These are phyloP conservation scores for Pichia sp. DNA, from an alignment of 1,139 yeast species.

Conservation along the genomic window DNA sequence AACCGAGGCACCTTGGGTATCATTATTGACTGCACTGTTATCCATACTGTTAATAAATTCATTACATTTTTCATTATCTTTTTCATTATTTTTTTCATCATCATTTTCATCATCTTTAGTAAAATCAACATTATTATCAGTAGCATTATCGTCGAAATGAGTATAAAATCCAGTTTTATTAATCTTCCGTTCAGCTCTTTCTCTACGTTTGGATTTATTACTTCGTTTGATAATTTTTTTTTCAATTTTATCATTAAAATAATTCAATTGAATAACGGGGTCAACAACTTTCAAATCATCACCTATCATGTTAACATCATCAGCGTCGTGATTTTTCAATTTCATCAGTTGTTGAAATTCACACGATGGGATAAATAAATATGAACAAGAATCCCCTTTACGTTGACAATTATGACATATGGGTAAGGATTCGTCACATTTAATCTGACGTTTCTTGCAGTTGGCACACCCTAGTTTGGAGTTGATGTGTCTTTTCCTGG, in stretches of 20 bases:
- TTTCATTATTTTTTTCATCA: too few species aligned
- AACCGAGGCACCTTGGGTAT: too few species aligned
- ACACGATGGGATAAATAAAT: slow-evolving; percentile 26
- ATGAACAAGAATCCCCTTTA: slow-evolving; percentile 35
- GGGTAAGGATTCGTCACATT: slow-evolving; percentile 42
- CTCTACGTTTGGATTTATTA: background rate
- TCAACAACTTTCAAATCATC: background rate
- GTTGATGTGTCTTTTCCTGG: slow-evolving; percentile 38
- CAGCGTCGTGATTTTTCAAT: background rate
- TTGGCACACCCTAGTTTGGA: slow-evolving; percentile 39
- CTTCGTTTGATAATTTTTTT: background rate
- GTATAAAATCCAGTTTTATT: background rate
- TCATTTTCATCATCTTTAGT: background rate
- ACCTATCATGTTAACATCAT: background rate
- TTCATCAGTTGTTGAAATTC: slow-evolving; percentile 5
- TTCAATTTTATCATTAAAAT: background rate
- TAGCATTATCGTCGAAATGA: background rate
- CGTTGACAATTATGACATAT: slow-evolving; percentile 37
- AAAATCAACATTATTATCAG: too few species aligned
- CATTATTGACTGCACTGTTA: too few species aligned
- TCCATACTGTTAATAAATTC: too few species aligned
- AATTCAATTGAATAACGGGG: background rate
- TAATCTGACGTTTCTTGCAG: slow-evolving; percentile 40
- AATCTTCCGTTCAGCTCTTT: background rate
- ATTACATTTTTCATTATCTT: too few species aligned